phyloP scores from a whole-genome alignment of 768 basidiomycete species.

The Hypholoma sublateritium region DNA sequence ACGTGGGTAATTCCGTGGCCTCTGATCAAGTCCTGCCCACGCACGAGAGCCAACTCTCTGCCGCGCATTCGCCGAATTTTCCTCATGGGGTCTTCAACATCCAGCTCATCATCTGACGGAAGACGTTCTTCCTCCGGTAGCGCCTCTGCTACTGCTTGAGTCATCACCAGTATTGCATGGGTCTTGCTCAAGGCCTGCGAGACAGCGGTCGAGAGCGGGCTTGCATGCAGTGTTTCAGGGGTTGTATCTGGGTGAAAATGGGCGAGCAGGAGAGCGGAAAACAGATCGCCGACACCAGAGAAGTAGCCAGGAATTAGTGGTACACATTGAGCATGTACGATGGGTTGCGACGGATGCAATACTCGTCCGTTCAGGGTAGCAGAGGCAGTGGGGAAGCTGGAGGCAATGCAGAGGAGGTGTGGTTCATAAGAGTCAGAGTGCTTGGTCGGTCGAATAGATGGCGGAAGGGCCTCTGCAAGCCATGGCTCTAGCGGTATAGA shows the following conservation, averaged over 20 bases:
- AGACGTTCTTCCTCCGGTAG: slow-evolving; percentile 61
- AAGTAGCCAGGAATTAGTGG: slow-evolving; percentile 89
- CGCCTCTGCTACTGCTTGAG: slow-evolving; percentile 52
- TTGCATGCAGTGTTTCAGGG: slow-evolving; percentile 13
- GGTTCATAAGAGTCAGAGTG: slow-evolving; percentile 27
- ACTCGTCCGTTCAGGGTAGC: slow-evolving; percentile 10
- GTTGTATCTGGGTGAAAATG: slow-evolving; percentile 52
- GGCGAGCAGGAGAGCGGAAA: slow-evolving; percentile 87
- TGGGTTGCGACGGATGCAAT: slow-evolving; percentile 24
- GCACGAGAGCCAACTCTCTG: slow-evolving; percentile 82
- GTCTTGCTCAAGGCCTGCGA: slow-evolving; percentile 74
- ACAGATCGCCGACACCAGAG: slow-evolving; percentile 95
- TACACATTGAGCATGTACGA: slow-evolving; percentile 70
- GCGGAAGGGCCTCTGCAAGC: slow-evolving; percentile 56
- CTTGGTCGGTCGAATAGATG: slow-evolving; percentile 36
- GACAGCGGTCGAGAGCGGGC: slow-evolving; percentile 57
- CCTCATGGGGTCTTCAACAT: slow-evolving; percentile 62
- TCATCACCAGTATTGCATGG: slow-evolving; percentile 66
- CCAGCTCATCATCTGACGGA: slow-evolving; percentile 77
- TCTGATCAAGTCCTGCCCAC: slow-evolving; percentile 70
- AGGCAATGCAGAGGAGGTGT: slow-evolving; percentile 81
- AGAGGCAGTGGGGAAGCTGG: slow-evolving; percentile 40
- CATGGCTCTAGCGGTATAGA: slow-evolving; percentile 75
- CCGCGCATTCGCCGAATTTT: slow-evolving; percentile 75
- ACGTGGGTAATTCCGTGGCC: slow-evolving; percentile 35